phyloP scores from a whole-genome alignment of 257 asterid genomes.

The Scutellaria minor region DNA sequence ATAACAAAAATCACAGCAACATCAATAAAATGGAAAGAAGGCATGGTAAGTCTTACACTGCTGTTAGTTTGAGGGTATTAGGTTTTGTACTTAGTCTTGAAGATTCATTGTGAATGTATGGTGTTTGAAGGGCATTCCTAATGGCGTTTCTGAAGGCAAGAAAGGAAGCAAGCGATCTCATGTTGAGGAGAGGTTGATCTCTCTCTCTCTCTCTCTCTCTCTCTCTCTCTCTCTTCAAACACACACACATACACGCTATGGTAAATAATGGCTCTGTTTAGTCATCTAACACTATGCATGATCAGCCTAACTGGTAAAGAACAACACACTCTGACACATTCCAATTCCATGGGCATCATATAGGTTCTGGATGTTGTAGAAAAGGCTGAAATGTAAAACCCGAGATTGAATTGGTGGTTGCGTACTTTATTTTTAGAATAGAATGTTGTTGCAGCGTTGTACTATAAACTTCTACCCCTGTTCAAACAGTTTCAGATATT shows the following conservation, averaged over 20 bases:
- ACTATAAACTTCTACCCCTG: too few relatives aligned
- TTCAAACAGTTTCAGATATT: too few relatives aligned
- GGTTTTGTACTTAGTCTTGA: constrained; percentile 29
- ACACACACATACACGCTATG: background rate
- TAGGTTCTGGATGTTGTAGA: too few relatives aligned
- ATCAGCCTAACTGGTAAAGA: too few relatives aligned
- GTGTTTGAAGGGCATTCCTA: constrained; percentile 68
- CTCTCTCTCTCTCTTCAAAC: background rate
- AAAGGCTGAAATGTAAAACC: too few relatives aligned
- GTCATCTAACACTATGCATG: too few relatives aligned
- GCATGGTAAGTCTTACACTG: constrained; percentile 60
- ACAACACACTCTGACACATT: too few relatives aligned
- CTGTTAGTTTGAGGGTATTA: constrained; percentile 12
- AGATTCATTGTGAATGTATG: constrained; percentile 31
- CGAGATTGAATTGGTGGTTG: too few relatives aligned
- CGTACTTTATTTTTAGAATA: too few relatives aligned
- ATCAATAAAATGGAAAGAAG: constrained; percentile 87
- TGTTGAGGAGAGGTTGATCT: constrained; percentile 79
- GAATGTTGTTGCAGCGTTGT: too few relatives aligned
- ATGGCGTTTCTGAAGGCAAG: constrained; percentile 72
- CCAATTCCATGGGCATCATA: too few relatives aligned
- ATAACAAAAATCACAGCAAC: constrained; percentile 78
- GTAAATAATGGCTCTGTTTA: too few relatives aligned
- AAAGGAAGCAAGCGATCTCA: constrained; percentile 86
- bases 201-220: background rate